Percentiles rank a stretch among this genome's conserved stretches.
phyloP scores from a whole-genome alignment of 2,329 filamentous ascomycete genomes.

The Lachnellula occidentalis region DNA sequence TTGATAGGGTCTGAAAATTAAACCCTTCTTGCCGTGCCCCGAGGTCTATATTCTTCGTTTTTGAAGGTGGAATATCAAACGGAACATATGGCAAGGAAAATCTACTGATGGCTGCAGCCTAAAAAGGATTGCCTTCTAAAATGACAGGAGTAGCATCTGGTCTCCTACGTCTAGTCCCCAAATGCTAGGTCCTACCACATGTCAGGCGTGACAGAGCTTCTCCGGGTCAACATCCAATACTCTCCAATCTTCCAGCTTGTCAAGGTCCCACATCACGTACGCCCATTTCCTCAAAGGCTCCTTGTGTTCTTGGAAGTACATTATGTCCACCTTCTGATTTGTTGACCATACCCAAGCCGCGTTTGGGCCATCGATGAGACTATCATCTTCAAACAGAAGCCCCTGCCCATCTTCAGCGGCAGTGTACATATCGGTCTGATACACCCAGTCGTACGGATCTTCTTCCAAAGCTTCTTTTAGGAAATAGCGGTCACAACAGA shows the following conservation, averaged over 20 bases:
- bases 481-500: background rate
- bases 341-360: slow-evolving; percentile 10
- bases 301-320: background rate
- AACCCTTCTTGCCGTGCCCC: background rate
- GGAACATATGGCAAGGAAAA: too few relatives aligned
- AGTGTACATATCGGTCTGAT: background rate
- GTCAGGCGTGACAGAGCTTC: too few relatives aligned
- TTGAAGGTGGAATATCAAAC: too few relatives aligned
- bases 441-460: slow-evolving; percentile 3
- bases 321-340: background rate
- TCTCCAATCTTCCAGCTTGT: background rate
- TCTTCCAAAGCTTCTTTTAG: background rate
- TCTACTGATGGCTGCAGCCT: too few relatives aligned
- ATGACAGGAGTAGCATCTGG: too few relatives aligned
- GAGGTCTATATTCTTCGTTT: too few relatives aligned
- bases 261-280: slow-evolving; percentile 12
- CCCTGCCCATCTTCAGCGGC: background rate
- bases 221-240: too few relatives aligned
- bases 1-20: slow-evolving; percentile 3
- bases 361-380: background rate
- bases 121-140: too few relatives aligned
- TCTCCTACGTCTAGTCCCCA: too few relatives aligned
- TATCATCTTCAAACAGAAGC: slow-evolving; percentile 6
- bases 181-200: too few relatives aligned
- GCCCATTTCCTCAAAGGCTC: slow-evolving; percentile 7